Conservation (phyloP, 768 basidiomycete species). For the Dioszegia aurantiaca region DNA sequence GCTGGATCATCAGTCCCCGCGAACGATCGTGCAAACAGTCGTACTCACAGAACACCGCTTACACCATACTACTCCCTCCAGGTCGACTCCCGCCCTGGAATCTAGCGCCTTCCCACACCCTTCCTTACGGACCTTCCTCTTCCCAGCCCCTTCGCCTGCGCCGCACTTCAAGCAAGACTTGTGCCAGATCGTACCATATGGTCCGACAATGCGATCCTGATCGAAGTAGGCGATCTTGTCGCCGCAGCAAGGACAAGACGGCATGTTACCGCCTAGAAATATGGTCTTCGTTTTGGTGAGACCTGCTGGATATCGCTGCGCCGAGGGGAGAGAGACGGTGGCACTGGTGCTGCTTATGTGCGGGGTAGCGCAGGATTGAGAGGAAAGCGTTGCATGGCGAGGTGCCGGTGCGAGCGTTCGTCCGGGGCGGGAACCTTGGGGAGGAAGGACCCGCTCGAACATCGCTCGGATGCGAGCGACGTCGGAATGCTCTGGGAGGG, state of each 20-base stretch:
- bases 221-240: slow-evolving; percentile 12
- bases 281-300: no score
- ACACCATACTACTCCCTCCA: slow-evolving; percentile 10
- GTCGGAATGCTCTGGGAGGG: background rate
- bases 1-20: background rate
- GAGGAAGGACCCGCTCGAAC: background rate
- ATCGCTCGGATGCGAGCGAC: background rate
- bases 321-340: background rate
- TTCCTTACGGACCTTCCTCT: background rate
- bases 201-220: slow-evolving; percentile 5
- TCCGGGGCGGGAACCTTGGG: background rate
- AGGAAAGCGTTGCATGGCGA: background rate
- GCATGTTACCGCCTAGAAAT: slow-evolving; percentile 4
- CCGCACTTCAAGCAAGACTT: slow-evolving; percentile 12
- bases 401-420: background rate
- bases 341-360: background rate
- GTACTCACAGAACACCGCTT: slow-evolving; percentile 7
- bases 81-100: slow-evolving; percentile 1
- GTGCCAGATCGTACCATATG: slow-evolving; percentile 11
- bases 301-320: background rate
- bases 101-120: slow-evolving; percentile 11
- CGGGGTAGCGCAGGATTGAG: background rate
- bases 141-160: background rate
- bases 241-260: slow-evolving; percentile 5
- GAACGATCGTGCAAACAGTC: background rate